Evolutionary conservation across 2,329 filamentous ascomycete species (phyloP).

Genomic region (Scedosporium minutisporum): DNA sequence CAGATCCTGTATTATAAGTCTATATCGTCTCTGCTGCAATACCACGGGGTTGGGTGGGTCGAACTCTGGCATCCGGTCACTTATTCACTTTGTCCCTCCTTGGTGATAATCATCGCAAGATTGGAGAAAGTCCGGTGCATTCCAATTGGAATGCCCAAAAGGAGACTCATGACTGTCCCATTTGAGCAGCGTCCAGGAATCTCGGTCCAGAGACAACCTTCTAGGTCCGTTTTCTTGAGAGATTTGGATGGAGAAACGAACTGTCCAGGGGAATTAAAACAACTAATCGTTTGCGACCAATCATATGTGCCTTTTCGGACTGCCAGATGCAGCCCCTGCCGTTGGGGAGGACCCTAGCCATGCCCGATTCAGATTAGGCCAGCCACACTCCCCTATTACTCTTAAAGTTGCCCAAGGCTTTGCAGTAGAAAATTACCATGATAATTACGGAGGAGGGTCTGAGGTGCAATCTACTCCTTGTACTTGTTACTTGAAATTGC

Average conservation of each 20-base stretch:
- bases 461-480: neutral
- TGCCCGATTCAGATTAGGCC: conserved; percentile 1
- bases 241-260: neutral
- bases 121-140: neutral
- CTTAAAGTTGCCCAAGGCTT: neutral
- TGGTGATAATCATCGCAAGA: neutral
- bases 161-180: no score
- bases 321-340: neutral
- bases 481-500: neutral
- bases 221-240: neutral
- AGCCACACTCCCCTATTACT: conserved; percentile 3
- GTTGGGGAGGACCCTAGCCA: neutral
- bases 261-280: neutral
- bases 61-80: neutral
- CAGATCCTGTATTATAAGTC: neutral
- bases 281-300: neutral
- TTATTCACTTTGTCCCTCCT: neutral
- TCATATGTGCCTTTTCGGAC: neutral
- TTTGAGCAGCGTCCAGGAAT: no score
- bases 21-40: neutral
- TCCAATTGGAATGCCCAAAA: no score
- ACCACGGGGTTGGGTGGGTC: neutral
- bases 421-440: neutral
- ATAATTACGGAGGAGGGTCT: neutral
- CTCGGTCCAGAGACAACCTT: neutral